These are phyloP conservation scores for Leucaena leucocephala DNA, from an alignment of 306 rosid species.

Conservation along the genomic window DNA sequence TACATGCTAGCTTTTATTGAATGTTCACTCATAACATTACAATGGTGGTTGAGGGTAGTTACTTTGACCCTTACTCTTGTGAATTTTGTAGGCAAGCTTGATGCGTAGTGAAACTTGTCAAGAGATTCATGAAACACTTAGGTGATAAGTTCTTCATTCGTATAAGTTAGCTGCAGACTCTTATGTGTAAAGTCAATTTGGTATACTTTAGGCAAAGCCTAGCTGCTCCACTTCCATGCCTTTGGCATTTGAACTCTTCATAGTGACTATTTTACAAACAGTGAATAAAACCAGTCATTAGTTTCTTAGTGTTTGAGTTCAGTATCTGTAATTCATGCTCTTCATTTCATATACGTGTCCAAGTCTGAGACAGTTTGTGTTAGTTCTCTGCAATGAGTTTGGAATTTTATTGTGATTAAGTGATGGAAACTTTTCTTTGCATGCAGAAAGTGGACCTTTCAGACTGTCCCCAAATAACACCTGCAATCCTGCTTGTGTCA, in stretches of 20 bases:
- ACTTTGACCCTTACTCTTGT: background rate
- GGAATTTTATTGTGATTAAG: slow-evolving; percentile 32
- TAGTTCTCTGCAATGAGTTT: slow-evolving; percentile 20
- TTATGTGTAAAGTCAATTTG: background rate
- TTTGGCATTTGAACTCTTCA: slow-evolving; percentile 31
- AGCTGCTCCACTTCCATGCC: slow-evolving; percentile 30
- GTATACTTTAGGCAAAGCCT: background rate
- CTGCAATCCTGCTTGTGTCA: slow-evolving; percentile 58
- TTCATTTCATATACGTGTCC: slow-evolving; percentile 28
- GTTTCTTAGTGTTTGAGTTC: slow-evolving; percentile 35
- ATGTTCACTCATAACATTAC: background rate
- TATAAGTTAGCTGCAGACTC: background rate
- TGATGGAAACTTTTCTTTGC: slow-evolving; percentile 39
- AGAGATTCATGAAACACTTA: slow-evolving; percentile 31
- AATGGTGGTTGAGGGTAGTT: background rate
- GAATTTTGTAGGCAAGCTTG: background rate
- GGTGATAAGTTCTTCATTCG: slow-evolving; percentile 12
- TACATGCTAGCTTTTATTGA: background rate
- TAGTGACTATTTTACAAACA: slow-evolving; percentile 11
- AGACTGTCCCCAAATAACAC: slow-evolving; percentile 73
- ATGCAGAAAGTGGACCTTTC: slow-evolving; percentile 80
- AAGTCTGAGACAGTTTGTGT: slow-evolving; percentile 22
- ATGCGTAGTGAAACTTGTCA: background rate
- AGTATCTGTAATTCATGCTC: slow-evolving; percentile 25
- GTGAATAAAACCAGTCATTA: background rate